Evolutionary conservation across 1,284 basidiomycete genomes (phyloP), one percentile per base, ranked within the genome.

Genomic region (Hemileia vastatrix): DNA sequence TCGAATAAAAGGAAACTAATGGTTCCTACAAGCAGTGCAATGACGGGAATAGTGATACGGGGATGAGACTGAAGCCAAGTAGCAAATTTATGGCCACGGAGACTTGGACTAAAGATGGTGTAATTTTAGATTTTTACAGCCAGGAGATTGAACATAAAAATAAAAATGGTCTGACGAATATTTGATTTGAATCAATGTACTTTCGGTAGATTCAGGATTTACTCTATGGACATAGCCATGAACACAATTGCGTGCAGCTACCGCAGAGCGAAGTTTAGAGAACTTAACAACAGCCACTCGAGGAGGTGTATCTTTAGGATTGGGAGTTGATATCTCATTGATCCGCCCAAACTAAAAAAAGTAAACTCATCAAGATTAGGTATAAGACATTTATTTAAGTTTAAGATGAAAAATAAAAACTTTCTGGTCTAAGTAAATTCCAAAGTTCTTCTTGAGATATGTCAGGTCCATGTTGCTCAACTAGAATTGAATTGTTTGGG

Each of bases 51-150:
- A 48, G 87, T 84, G 63, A 97, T 87, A 67, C 83, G 84, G 0
- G 94, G 94, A 78, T 98, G 94, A 19, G 77, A 80, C 4, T 85
- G 80, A 57, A 93, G 79, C 88, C 92, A 98, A 71, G 87, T 85
- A 48, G 87, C 81, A 31, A 94, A 76, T 32, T 80, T 84, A 73
- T 93, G 87, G 0, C 83, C 83, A 72, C 87, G 84, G n/a, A 90
- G 79, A 6, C 57, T 48, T 31, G 57, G 57, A 13, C 57, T 59
- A 15, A 36, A 15, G 11, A 33, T 19, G 15, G n/a, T 24, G n/a
- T n/a, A n/a, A n/a, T n/a, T n/a, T n/a, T n/a, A n/a, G n/a, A n/a
- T n/a, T n/a, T n/a, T n/a, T n/a, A n/a, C n/a, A n/a, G n/a, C n/a
- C n/a, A n/a, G n/a, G n/a, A n/a, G n/a, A n/a, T n/a, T n/a, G n/a